Evolutionary conservation across 2,329 filamentous ascomycete genomes (phyloP), one percentile per base, ranked within the genome.

Genomic region (Aspergillus texensis): DNA sequence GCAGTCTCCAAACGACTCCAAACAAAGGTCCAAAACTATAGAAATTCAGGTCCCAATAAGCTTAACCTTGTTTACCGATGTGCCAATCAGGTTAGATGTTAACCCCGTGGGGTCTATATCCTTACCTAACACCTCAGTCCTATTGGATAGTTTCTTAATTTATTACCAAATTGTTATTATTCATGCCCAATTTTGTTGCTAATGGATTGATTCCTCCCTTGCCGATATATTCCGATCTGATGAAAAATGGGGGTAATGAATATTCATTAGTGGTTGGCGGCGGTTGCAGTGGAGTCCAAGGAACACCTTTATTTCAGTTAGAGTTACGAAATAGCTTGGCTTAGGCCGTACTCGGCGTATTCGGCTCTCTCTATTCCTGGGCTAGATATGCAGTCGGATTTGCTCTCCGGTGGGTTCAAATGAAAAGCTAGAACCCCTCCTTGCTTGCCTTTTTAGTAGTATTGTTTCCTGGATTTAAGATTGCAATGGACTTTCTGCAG

Each of bases 161-260:
- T 3, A 28, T 53, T 53, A 53, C 28, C 14, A 30, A 53, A 53
- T 53, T 28, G n/a, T 54, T 21, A 34, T 36, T 34, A 34, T 54
- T 54, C 16, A 36, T 36, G 2, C 6, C 6, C 19, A 54, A 36
- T 54, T 12, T 21, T 34, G 16, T 54, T 54, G 52, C 28, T 54
- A 21, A 54, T 34, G 30, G 30, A 21, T 36, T 54, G n/a, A 30
- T 26, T 28, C 16, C 6, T n/a, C 24, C 26, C 26, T 50, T 50
- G 43, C 46, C 46, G 26, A 28, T 10, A 50, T 30, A 5, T 50
- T 26, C 46, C 46, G 46, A 30, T 19, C 46, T 30, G 46, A 30
- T 16, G 52, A 54, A 54, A 54, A 34, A 34, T 54, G 52, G 52
- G 52, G 52, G 52, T 54, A 54, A 54, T 54, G 52, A 26, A 54